Percentiles rank a stretch among this genome's conserved stretches.
Conservation (phyloP, 2,329 filamentous ascomycete species). For the Calonectria pauciramosa region DNA sequence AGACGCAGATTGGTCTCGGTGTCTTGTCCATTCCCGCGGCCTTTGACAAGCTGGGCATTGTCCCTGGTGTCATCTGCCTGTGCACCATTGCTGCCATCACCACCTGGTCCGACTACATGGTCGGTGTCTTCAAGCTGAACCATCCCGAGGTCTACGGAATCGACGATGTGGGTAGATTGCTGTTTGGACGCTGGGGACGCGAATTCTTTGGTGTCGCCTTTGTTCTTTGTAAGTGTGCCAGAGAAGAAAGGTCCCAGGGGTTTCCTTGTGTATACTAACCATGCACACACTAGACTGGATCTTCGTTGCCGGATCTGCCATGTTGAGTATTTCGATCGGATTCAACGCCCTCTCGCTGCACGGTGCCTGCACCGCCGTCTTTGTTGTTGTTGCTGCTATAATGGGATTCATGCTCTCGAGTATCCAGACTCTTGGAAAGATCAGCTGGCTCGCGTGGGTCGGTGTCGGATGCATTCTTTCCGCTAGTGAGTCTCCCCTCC, state of each 20-base stretch:
- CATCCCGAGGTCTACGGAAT: slow-evolving; percentile 66
- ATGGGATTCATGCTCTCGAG: slow-evolving; percentile 1
- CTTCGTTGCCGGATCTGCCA: slow-evolving; percentile 19
- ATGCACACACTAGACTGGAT: slow-evolving; percentile 1
- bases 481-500: slow-evolving; percentile 22
- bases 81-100: slow-evolving; percentile 56
- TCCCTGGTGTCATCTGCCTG: slow-evolving; percentile 60
- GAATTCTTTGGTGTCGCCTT: slow-evolving; percentile 54
- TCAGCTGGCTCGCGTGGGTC: slow-evolving; percentile 16
- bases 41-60: slow-evolving; percentile 60
- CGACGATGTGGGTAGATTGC: slow-evolving; percentile 62
- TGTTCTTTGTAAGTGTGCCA: slow-evolving; percentile 48
- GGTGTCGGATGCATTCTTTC: slow-evolving; percentile 24
- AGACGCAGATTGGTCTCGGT: slow-evolving; percentile 59
- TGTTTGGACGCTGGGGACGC: slow-evolving; percentile 61
- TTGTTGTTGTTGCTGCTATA: slow-evolving; percentile 20
- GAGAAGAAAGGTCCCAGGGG: too few relatives aligned
- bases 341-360: slow-evolving; percentile 15
- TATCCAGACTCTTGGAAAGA: slow-evolving; percentile 20
- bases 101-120: slow-evolving; percentile 62
- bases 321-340: slow-evolving; percentile 23
- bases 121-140: slow-evolving; percentile 63
- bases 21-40: slow-evolving; percentile 62
- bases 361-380: slow-evolving; percentile 14
- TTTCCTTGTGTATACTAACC: background rate